Percentiles rank a stretch among this genome's conserved stretches.
phyloP scores from a whole-genome alignment of 148 eudicot genomes.

The Polygonum maritimum region DNA sequence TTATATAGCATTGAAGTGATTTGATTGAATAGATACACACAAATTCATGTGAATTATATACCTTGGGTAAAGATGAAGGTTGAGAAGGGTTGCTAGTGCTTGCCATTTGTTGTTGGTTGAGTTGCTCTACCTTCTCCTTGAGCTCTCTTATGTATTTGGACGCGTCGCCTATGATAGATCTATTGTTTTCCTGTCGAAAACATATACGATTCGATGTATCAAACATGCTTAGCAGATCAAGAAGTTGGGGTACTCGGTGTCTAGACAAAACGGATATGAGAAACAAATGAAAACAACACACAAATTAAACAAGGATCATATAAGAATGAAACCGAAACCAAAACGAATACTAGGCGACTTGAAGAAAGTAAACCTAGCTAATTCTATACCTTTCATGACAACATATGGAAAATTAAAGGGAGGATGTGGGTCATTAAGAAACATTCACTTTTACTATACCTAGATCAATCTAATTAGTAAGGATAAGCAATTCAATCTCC shows the following conservation, averaged over 20 bases:
- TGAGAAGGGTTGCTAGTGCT: background rate
- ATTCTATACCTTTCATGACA: too few species aligned
- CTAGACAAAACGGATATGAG: too few species aligned
- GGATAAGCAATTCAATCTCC: background rate
- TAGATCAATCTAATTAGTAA: too few species aligned
- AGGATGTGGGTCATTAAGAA: too few species aligned
- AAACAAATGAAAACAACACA: too few species aligned
- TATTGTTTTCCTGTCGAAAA: slow-evolving; percentile 37
- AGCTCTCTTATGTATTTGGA: slow-evolving; percentile 74
- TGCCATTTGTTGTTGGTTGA: slow-evolving; percentile 54
- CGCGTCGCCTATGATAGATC: slow-evolving; percentile 70
- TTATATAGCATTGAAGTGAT: background rate
- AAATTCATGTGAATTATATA: background rate
- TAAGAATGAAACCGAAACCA: too few species aligned
- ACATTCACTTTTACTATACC: too few species aligned
- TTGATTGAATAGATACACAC: background rate
- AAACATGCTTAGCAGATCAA: too few species aligned
- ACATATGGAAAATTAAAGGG: too few species aligned
- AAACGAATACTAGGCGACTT: too few species aligned
- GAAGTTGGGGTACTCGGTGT: too few species aligned
- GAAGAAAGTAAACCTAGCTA: background rate
- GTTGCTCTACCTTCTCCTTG: slow-evolving; percentile 62
- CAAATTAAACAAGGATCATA: too few species aligned
- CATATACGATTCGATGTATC: background rate
- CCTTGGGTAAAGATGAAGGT: slow-evolving; percentile 5